phyloP scores from a whole-genome alignment of 23 red algal species.

The Gracilaria domingensis region DNA sequence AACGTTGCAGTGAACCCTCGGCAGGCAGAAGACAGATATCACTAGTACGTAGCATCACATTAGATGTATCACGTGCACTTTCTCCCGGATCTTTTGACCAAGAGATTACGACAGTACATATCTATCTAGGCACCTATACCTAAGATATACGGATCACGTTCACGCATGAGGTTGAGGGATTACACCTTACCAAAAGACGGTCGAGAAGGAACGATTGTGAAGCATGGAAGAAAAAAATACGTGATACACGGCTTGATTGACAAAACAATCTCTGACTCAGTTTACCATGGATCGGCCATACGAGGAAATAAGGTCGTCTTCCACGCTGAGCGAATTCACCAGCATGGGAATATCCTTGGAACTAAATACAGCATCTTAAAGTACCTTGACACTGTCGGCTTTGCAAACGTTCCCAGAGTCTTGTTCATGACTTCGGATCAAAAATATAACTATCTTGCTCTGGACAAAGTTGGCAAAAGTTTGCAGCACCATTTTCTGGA shows the following conservation, averaged over 20 bases:
- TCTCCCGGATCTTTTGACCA: too few relatives aligned
- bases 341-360: not conserved
- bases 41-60: too few relatives aligned
- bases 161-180: not conserved
- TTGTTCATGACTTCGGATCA: not conserved
- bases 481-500: not conserved
- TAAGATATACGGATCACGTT: too few relatives aligned
- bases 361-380: not conserved
- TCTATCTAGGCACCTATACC: too few relatives aligned
- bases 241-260: not conserved
- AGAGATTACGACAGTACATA: too few relatives aligned
- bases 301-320: not conserved
- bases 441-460: not conserved
- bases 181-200: not conserved
- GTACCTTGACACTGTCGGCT: not conserved
- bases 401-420: not conserved
- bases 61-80: too few relatives aligned
- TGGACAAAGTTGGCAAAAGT: not conserved
- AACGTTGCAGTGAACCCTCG: too few relatives aligned
- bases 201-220: constrained; percentile 1
- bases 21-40: too few relatives aligned
- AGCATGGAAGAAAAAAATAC: constrained; percentile 22
- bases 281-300: too few relatives aligned
- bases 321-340: not conserved
- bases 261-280: not conserved